phyloP scores from a whole-genome alignment of 163 green algal genomes.

The Scenedesmus sp. region DNA sequence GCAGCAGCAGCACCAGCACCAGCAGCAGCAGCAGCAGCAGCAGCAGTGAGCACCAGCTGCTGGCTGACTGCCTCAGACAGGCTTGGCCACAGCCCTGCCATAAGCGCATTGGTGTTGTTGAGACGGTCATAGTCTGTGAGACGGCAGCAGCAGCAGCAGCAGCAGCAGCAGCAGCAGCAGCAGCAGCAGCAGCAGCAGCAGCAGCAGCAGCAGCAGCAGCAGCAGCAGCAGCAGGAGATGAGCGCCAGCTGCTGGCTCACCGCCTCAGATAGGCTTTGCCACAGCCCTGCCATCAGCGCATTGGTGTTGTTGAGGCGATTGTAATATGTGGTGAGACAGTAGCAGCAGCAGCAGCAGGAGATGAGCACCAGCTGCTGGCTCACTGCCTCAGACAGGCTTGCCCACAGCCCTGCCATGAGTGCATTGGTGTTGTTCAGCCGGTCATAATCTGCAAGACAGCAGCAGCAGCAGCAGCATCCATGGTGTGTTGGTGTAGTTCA shows the following conservation, averaged over 20 bases:
- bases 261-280: no score
- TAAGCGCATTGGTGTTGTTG: neutral
- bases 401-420: conserved; percentile 36
- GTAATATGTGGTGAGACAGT: no score
- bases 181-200: neutral
- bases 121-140: neutral
- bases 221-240: neutral
- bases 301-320: no score
- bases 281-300: no score
- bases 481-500: no score
- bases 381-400: neutral
- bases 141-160: no score
- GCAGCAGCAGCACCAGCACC: no score
- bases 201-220: neutral
- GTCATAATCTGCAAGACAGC: conserved; percentile 21
- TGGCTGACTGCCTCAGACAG: no score
- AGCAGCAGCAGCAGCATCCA: no score
- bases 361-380: conserved; percentile 5
- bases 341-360: neutral
- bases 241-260: neutral
- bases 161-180: no score
- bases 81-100: no score
- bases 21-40: no score
- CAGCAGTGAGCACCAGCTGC: neutral
- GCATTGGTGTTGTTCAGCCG: conserved; percentile 50